Percentiles rank a stretch among this genome's conserved stretches.
Evolutionary conservation across 2,329 filamentous ascomycete species (phyloP).

Genomic region (Cercospora sojina): DNA sequence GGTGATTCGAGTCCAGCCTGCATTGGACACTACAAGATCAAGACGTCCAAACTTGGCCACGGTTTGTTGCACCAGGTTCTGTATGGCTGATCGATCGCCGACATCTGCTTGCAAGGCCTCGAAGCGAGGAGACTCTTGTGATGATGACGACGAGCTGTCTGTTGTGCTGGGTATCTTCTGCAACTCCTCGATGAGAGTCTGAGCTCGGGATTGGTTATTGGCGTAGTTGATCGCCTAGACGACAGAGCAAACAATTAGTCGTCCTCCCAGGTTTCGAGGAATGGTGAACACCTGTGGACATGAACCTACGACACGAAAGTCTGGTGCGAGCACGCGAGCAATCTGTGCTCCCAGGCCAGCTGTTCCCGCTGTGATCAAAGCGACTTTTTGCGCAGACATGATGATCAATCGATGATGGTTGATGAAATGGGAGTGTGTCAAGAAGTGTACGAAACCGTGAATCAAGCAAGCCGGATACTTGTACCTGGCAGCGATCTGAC

Average conservation of each 20-base stretch:
- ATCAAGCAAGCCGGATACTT: not conserved
- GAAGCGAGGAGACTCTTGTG: conserved; percentile 23
- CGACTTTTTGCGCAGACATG: conserved; percentile 46
- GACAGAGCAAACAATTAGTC: conserved; percentile 11
- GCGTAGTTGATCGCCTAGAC: conserved; percentile 50
- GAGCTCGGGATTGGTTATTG: conserved; percentile 45
- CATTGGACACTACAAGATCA: conserved; percentile 46
- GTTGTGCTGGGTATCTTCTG: conserved; percentile 37
- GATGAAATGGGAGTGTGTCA: too few relatives aligned
- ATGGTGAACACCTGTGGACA: not conserved
- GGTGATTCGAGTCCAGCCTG: conserved; percentile 36
- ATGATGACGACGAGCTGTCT: not conserved
- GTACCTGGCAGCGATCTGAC: not conserved
- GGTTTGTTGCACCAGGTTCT: conserved; percentile 39
- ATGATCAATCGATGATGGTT: too few relatives aligned
- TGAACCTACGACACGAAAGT: conserved; percentile 46
- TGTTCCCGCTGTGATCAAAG: conserved; percentile 51
- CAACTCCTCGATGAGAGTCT: conserved; percentile 45
- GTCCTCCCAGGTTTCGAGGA: not conserved
- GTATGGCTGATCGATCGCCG: conserved; percentile 32
- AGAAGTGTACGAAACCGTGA: not conserved
- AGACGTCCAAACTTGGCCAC: conserved; percentile 38
- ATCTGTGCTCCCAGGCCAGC: conserved; percentile 51
- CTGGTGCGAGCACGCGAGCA: conserved; percentile 48
- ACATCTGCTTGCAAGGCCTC: conserved; percentile 34